A percentile compares a stretch with the other conserved stretches of the same genome.
These are phyloP conservation scores for Eurotiales sp. DNA, from an alignment of 2,329 filamentous ascomycete genomes.

Conservation along the genomic window DNA sequence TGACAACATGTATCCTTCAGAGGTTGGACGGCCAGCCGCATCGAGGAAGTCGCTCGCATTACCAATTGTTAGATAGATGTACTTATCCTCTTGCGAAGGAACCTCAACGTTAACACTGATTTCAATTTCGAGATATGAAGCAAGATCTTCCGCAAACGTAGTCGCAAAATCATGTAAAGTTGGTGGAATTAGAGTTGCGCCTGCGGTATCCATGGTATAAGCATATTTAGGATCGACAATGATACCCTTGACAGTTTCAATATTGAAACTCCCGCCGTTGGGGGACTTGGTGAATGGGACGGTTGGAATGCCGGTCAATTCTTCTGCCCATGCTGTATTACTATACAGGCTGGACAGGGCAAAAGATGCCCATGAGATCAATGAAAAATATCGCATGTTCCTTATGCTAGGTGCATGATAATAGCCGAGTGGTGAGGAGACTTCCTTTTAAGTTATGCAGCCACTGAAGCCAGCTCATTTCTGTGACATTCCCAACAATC, in stretches of 20 bases:
- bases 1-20: slow-evolving; percentile 49
- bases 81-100: neutral
- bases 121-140: slow-evolving; percentile 20
- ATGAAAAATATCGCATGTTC: no score
- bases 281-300: slow-evolving; percentile 18
- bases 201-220: slow-evolving; percentile 40
- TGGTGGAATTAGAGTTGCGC: slow-evolving; percentile 52
- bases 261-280: slow-evolving; percentile 9
- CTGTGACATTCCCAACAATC: no score
- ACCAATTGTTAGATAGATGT: slow-evolving; percentile 48
- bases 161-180: slow-evolving; percentile 46
- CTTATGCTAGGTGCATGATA: no score
- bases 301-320: slow-evolving; percentile 20
- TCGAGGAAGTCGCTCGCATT: slow-evolving; percentile 40
- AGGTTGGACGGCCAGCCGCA: slow-evolving; percentile 45
- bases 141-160: slow-evolving; percentile 43
- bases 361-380: no score
- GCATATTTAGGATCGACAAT: slow-evolving; percentile 45
- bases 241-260: slow-evolving; percentile 29
- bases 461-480: no score
- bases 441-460: no score
- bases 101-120: slow-evolving; percentile 1
- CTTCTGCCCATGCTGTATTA: no score
- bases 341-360: no score
- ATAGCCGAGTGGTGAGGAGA: no score